Evolutionary conservation across 2,329 filamentous ascomycete genomes (phyloP).

Genomic region (Fusarium phyllophilum): DNA sequence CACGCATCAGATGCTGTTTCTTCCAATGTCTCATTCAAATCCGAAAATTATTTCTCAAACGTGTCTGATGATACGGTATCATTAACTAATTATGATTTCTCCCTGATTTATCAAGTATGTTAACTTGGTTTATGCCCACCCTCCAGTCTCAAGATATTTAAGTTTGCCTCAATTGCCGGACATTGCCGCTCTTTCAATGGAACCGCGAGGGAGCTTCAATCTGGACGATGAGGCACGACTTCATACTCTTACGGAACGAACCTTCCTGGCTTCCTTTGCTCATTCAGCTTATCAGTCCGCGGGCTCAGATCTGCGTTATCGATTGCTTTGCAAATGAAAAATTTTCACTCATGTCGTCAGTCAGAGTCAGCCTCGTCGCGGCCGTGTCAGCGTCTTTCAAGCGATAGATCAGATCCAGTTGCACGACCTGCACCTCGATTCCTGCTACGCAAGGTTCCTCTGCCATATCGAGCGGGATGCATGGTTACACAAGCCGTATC

Average conservation of each 20-base stretch:
- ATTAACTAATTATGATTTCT: not conserved
- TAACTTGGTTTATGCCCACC: not conserved
- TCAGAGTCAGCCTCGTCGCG: not conserved
- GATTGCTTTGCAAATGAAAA: not conserved
- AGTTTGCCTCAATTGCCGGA: not conserved
- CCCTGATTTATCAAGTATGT: not conserved
- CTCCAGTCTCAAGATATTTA: not conserved
- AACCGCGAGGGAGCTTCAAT: not conserved
- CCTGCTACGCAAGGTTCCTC: not conserved
- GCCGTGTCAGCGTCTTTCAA: not conserved
- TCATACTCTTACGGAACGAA: not conserved
- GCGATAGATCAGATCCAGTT: slow-evolving; percentile 9
- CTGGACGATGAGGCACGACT: not conserved
- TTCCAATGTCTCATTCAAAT: not conserved
- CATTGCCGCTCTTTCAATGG: not conserved
- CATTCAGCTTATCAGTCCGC: not conserved
- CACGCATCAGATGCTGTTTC: not conserved
- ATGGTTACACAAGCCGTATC: slow-evolving; percentile 14
- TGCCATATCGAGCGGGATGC: not conserved
- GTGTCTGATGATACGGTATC: not conserved
- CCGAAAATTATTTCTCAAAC: not conserved
- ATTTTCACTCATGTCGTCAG: not conserved
- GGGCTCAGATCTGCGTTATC: not conserved
- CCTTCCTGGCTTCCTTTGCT: not conserved
- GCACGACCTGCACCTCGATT: slow-evolving; percentile 7